Conservation (phyloP, 352 stramenopile genomes). For the Pythium sukuiense region DNA sequence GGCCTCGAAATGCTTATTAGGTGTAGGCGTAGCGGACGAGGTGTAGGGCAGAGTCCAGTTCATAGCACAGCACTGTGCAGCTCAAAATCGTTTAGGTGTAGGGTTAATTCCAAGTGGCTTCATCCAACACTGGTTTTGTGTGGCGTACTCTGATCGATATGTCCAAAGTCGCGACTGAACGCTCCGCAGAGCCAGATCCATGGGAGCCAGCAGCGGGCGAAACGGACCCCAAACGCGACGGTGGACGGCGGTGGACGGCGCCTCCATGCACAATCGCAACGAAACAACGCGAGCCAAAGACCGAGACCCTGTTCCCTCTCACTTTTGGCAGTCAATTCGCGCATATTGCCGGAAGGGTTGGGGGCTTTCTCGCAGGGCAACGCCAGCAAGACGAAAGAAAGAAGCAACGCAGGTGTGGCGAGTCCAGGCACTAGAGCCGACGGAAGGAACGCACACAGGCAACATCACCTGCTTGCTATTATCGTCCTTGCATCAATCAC, state of each 20-base stretch:
- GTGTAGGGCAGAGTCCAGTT: not conserved
- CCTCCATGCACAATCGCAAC: not conserved
- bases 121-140: not conserved
- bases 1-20: not conserved
- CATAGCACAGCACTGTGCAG: not conserved
- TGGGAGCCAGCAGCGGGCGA: slow-evolving; percentile 5
- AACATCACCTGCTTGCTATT: not conserved
- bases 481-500: slow-evolving; percentile 1
- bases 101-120: slow-evolving; percentile 1
- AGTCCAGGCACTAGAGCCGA: not conserved
- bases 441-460: not conserved
- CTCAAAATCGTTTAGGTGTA: not conserved
- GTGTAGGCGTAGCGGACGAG: not conserved
- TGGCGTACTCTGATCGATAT: not conserved
- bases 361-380: not conserved
- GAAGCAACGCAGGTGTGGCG: not conserved
- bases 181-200: not conserved
- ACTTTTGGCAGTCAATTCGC: slow-evolving; percentile 2
- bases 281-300: not conserved
- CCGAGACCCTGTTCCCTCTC: not conserved
- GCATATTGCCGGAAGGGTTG: slow-evolving; percentile 3
- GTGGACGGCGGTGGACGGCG: not conserved
- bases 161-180: not conserved
- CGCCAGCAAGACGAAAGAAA: slow-evolving; percentile 1
- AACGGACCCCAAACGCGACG: slow-evolving; percentile 3